Evolutionary conservation across 2,329 filamentous ascomycete species (phyloP), one percentile per base, ranked within the genome.

Genomic region (Colletotrichum tabaci): DNA sequence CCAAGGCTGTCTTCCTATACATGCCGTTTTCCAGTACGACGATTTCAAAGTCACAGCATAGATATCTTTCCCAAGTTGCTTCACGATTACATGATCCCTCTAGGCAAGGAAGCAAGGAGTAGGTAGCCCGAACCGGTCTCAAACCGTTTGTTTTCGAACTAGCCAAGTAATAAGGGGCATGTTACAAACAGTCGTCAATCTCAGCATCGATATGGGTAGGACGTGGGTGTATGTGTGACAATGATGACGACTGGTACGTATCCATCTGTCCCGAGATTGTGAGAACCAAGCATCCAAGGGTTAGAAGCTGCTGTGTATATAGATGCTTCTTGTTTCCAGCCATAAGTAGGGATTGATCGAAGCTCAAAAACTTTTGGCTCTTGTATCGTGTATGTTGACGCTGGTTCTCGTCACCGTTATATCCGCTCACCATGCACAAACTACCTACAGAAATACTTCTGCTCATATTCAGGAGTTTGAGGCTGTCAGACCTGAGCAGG

Each of bases 381-480:
- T 7, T 26, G 21, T 30, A 53, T 30, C 50, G 26, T 26, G 15
- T 13, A 4, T 53, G 15, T 13, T 12, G 26, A 7, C 49, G 23
- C 26, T 53, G 12, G 12, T 12, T 12, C 26, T 53, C 23, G 15
- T 23, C 10, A 53, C 26, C 50, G 23, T 30, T 30, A 23, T 53
- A 30, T 53, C 50, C 13, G 15, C 15, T 53, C 21, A 53, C 23
- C 13, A 53, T 53, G 50, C 50, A 3, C 50, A 53, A 53, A 7
- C 16, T 53, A 12, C 50, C 50, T 12, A 23, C 23, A 53, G 50
- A 53, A 53, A 30, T 53, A 6, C 50, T 53, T 53, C 50, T 53
- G 50, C 50, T 53, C 23, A 53, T 53, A 53, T 53, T 53, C 16
- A 23, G 15, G 10, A 53, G 13, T 16, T 23, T 53, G 10, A 30